phyloP scores from a whole-genome alignment of 2,329 filamentous ascomycete genomes.

The Microdochium paspali region DNA sequence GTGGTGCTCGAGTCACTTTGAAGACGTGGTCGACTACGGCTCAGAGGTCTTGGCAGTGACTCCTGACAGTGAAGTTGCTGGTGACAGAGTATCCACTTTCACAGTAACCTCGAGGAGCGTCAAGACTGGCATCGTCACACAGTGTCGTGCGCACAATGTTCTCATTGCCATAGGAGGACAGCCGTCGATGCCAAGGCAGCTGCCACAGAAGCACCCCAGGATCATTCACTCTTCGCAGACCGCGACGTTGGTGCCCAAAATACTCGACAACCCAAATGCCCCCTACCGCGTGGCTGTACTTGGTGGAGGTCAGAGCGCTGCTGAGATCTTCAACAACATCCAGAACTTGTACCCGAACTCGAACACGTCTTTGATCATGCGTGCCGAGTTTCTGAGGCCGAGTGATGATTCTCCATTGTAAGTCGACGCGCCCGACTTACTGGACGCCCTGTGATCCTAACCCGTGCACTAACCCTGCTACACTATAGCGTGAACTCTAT shows the following conservation, averaged over 20 bases:
- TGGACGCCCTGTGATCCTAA: too few relatives aligned
- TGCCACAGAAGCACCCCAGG: constrained; percentile 60
- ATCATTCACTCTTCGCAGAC: constrained; percentile 89
- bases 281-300: constrained; percentile 74
- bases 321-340: constrained; percentile 90
- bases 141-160: constrained; percentile 56
- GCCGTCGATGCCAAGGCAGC: constrained; percentile 59
- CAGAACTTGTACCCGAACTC: constrained; percentile 75
- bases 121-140: constrained; percentile 42
- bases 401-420: constrained; percentile 96
- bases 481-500: constrained; percentile 78
- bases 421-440: constrained; percentile 33
- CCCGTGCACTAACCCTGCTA: constrained; percentile 13
- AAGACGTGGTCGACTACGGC: constrained; percentile 62
- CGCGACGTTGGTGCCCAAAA: constrained; percentile 49
- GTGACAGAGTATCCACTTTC: constrained; percentile 52
- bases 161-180: constrained; percentile 48
- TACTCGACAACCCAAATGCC: constrained; percentile 44
- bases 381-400: constrained; percentile 72
- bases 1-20: constrained; percentile 82
- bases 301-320: constrained; percentile 84
- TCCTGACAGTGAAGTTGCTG: constrained; percentile 41
- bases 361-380: constrained; percentile 69
- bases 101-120: constrained; percentile 55
- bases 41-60: constrained; percentile 67